Conservation (phyloP, 768 basidiomycete genomes). For the Lactarius vividus region DNA sequence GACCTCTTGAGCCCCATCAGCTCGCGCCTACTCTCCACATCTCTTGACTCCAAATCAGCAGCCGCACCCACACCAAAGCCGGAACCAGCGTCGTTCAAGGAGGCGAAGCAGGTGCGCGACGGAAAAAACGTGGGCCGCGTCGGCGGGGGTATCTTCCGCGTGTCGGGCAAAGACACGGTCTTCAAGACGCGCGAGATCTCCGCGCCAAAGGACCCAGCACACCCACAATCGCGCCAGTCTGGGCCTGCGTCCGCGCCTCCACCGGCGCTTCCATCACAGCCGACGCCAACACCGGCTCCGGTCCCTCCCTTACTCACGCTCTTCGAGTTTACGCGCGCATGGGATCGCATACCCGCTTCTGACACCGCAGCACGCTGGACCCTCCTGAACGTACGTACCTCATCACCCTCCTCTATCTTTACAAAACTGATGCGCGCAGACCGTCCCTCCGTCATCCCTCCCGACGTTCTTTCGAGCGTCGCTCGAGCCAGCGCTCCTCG, state of each 20-base stretch:
- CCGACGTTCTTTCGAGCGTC: constrained; percentile 67
- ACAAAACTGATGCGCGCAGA: constrained; percentile 37
- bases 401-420: background rate
- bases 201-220: background rate
- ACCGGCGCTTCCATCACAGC: constrained; percentile 9
- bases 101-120: constrained; percentile 58
- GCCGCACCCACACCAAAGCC: constrained; percentile 20
- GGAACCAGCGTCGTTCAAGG: constrained; percentile 46
- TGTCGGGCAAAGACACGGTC: constrained; percentile 58
- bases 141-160: constrained; percentile 72
- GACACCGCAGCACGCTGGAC: constrained; percentile 51
- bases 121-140: constrained; percentile 40
- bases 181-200: constrained; percentile 40
- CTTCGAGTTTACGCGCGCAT: constrained; percentile 61
- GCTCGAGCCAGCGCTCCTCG: constrained; percentile 62
- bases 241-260: constrained; percentile 8
- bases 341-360: constrained; percentile 42
- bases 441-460: constrained; percentile 51
- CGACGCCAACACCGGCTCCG: constrained; percentile 2
- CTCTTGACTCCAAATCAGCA: constrained; percentile 15
- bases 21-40: constrained; percentile 21
- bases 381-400: constrained; percentile 53
- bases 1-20: constrained; percentile 27
- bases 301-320: constrained; percentile 42
- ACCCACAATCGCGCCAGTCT: background rate